Evolutionary conservation across 2,329 filamentous ascomycete species (phyloP), one percentile per base, ranked within the genome.

Genomic region (Ophiostoma tasmaniense): DNA sequence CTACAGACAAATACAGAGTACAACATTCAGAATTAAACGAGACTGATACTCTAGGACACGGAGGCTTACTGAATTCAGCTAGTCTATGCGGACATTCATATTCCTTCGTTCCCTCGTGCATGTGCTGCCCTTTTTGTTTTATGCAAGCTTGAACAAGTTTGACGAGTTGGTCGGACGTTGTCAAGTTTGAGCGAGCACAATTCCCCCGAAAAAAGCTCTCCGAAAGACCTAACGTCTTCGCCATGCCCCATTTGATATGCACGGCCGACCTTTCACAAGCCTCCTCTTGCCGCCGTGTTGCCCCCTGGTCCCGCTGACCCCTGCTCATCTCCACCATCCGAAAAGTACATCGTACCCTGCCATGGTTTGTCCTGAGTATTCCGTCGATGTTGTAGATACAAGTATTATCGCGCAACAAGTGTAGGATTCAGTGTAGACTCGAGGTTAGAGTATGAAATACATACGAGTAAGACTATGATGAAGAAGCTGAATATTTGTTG

Each of bases 221-320:
- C 33, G 33, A 8, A 33, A 33, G 33, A 7, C 42, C 42, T 20
- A 45, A 45, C 42, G 50, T 33, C 67, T 64, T 66, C 69, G 67
- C 68, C 67, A 61, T 52, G 37, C 35, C 45, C 66, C 66, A 20
- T 64, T 8, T 30, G 7, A 65, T 28, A 65, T 28, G 61, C 45
- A 70, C 37, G 70, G 73, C 39, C 74, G 75, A 76, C 80, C 79
- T 80, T 79, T 81, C 76, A 80, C 73, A 78, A 75, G 70, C 72
- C 78, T 74, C 70, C 77, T 80, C 76, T 79, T 80, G 76, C 79
- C 80, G 80, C 79, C 77, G 75, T 28, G n/a, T 45, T 39, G n/a
- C n/a, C 39, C 68, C 65, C 68, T 68, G 71, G 67, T 66, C 68
- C 64, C 67, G 69, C 68, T 66, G 68, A 66, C 35, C 35, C 52